A percentile compares a stretch with the other conserved stretches of the same genome.
These are phyloP conservation scores for Polygonum aviculare DNA, from an alignment of 148 eudicot genomes.

Conservation along the genomic window DNA sequence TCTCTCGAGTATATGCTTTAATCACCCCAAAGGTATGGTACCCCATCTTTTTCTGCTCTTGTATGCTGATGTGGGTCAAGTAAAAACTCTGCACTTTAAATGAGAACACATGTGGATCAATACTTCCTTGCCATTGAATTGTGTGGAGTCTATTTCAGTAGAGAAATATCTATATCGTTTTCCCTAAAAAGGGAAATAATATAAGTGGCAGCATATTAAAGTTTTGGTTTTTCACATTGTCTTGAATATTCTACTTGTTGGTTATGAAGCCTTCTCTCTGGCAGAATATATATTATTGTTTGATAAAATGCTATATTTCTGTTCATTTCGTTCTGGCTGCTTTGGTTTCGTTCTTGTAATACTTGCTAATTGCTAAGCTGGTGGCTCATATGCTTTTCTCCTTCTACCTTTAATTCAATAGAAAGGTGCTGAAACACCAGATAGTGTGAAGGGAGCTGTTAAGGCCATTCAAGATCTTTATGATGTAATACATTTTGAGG, in stretches of 20 bases:
- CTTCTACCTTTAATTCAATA: slow-evolving; percentile 19
- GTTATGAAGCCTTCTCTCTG: background rate
- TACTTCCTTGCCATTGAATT: background rate
- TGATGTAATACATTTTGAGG: slow-evolving; percentile 71
- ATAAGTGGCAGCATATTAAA: background rate
- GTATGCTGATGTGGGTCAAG: background rate
- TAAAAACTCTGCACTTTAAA: background rate
- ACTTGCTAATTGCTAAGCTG: background rate
- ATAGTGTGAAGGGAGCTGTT: slow-evolving; percentile 74
- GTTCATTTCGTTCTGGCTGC: background rate
- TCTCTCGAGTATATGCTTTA: background rate
- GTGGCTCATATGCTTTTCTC: background rate
- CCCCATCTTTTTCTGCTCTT: background rate
- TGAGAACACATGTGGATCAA: background rate
- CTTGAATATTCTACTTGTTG: background rate
- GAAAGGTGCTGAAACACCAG: slow-evolving; percentile 68
- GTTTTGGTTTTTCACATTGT: background rate
- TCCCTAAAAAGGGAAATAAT: background rate
- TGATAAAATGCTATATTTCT: background rate
- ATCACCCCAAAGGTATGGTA: background rate
- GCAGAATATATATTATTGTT: background rate
- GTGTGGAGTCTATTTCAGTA: too few species aligned
- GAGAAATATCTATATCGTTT: too few species aligned
- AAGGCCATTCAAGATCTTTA: slow-evolving; percentile 94
- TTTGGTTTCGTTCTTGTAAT: background rate